Base-by-base conservation (phyloP, 176 grass and related monocot species). In the Bromus sterilis region DNA sequence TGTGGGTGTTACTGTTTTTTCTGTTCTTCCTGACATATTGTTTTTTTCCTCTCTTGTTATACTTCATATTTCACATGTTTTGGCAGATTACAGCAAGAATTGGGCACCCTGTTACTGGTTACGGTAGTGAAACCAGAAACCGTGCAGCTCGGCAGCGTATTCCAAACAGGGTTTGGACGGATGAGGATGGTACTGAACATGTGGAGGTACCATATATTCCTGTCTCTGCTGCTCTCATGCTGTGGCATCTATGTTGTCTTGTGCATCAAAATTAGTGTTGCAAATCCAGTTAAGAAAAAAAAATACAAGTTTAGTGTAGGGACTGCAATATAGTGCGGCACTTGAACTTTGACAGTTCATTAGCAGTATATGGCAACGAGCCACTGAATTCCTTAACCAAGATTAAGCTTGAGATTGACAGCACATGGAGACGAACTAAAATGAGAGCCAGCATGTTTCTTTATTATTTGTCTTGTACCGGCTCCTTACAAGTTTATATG, bases 141-240 rank as follows among this genome's bases (percentile, higher is more conserved):
- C 90, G 95, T 56, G 86, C 92, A 82, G 90, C 86, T 75, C 77
- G 88, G 16, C 95, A 98, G 57, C 84, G 90, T 20, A 94, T 98
- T 80, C 84, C 90, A 12, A 93, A 88, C 75, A 94, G 87, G 51
- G 74, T 95, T 80, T 98, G 95, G 90, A 98, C 86, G 31, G 92
- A 98, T 86, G 95, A 98, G 84, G 90, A 89, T 9, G 95, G 95
- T 43, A 40, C 95, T 53, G 95, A 98, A 86, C 90, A 98, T 88
- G 92, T 91, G 26, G 92, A 98, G 95, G 95, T 94, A 94, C 10
- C 53, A 71, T 64, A 16, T 9, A 49, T 81, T 77, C 56, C 14
- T 71, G 40, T 60, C 32, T 65, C 56, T 82, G 14, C 43, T 77
- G 20, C 26, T 65, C 56, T 82, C 11, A 35, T 77, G 20, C 11